phyloP scores from a whole-genome alignment of 1,284 basidiomycete species.

The Trichosporon asahii region DNA sequence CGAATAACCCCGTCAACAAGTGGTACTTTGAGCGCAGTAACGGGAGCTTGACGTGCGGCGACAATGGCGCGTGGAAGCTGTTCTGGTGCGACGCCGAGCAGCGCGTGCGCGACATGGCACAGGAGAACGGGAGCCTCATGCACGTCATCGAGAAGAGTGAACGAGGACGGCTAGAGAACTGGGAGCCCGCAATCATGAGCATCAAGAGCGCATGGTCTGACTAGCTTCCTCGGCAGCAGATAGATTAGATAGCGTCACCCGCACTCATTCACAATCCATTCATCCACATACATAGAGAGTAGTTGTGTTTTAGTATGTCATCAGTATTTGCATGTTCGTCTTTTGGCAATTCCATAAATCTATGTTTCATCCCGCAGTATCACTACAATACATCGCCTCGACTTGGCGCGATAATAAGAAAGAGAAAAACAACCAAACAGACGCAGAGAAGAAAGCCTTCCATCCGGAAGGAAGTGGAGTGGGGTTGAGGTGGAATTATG shows the following conservation, averaged over 20 bases:
- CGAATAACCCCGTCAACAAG: slow-evolving; percentile 94
- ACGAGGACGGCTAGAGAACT: slow-evolving; percentile 66
- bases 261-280: neutral
- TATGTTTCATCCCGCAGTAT: slow-evolving; percentile 24
- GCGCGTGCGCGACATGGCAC: slow-evolving; percentile 39
- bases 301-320: slow-evolving; percentile 9
- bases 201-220: slow-evolving; percentile 76
- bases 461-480: neutral
- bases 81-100: slow-evolving; percentile 98
- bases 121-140: slow-evolving; percentile 50
- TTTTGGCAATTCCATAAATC: neutral
- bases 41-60: slow-evolving; percentile 63
- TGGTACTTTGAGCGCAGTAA: slow-evolving; percentile 98
- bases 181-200: slow-evolving; percentile 69
- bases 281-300: slow-evolving; percentile 4
- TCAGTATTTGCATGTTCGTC: neutral
- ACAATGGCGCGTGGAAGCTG: slow-evolving; percentile 71
- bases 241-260: neutral
- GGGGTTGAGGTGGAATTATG: neutral
- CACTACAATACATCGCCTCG: slow-evolving; percentile 27
- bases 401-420: slow-evolving; percentile 14
- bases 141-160: slow-evolving; percentile 81
- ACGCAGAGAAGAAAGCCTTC: neutral
- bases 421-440: neutral
- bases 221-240: neutral